These are phyloP conservation scores for Lasiosphaeriaceae sp. DNA, from an alignment of 495 filamentous ascomycete species.

Conservation along the genomic window DNA sequence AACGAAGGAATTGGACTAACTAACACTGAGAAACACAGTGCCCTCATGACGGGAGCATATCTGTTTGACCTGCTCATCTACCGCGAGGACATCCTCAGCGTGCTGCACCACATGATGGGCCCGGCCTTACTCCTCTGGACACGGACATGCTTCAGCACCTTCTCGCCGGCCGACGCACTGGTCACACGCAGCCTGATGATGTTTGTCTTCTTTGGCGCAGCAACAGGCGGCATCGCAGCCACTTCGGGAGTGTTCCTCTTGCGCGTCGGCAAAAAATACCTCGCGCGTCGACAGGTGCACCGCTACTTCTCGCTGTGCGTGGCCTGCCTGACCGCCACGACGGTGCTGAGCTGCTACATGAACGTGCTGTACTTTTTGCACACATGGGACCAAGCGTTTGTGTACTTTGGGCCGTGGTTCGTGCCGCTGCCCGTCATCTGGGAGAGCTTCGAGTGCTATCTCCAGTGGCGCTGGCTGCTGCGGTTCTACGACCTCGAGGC, in stretches of 20 bases:
- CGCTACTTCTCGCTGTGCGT: background rate
- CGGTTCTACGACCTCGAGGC: constrained; percentile 1
- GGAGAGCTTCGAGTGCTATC: constrained; percentile 2
- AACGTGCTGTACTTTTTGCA: constrained; percentile 3
- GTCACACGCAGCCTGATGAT: constrained; percentile 1
- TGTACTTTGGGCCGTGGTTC: background rate
- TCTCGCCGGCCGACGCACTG: background rate
- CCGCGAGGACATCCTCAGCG: constrained; percentile 1
- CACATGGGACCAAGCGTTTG: background rate
- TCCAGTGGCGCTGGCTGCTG: constrained; percentile 3
- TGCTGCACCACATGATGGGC: background rate
- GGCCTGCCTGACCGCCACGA: background rate
- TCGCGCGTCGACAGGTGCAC: background rate
- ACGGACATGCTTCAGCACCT: background rate
- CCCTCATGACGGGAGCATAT: constrained; percentile 1
- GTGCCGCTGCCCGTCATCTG: background rate
- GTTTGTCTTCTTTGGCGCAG: constrained; percentile 1
- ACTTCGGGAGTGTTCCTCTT: background rate
- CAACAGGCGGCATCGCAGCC: constrained; percentile 1
- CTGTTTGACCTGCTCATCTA: constrained; percentile 3
- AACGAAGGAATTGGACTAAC: too few species aligned
- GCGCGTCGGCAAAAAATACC: constrained; percentile 1
- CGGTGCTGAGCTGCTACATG: constrained; percentile 1
- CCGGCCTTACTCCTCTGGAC: background rate
- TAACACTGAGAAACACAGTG: background rate